A percentile compares a stretch with the other conserved stretches of the same genome.
Conservation (phyloP, 257 asterid genomes). For the Solanum chiquidenum region DNA sequence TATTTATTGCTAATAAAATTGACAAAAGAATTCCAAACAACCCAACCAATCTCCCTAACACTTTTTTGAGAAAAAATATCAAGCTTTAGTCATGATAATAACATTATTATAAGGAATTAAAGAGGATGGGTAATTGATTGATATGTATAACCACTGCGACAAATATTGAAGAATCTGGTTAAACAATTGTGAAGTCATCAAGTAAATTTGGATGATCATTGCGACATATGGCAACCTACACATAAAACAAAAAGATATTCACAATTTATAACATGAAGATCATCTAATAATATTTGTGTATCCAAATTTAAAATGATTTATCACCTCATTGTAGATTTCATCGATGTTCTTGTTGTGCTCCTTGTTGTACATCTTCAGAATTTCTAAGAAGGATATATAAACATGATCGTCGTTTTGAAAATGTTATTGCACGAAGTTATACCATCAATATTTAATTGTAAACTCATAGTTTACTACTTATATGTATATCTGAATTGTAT, state of each 20-base stretch:
- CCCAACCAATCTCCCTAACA: background rate
- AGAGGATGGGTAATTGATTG: too few relatives aligned
- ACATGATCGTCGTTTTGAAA: conserved; percentile 73
- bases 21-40: background rate
- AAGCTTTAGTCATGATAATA: background rate
- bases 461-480: too few relatives aligned
- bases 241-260: background rate
- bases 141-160: too few relatives aligned
- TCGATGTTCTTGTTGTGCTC: conserved; percentile 77
- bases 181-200: too few relatives aligned
- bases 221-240: conserved; percentile 47
- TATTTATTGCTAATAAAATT: background rate
- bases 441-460: background rate
- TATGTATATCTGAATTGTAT: background rate
- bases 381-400: conserved; percentile 78
- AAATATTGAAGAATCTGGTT: too few relatives aligned
- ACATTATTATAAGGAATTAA: background rate
- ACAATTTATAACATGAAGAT: background rate
- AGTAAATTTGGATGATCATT: too few relatives aligned
- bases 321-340: conserved; percentile 82
- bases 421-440: conserved; percentile 47
- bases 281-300: background rate
- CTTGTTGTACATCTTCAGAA: conserved; percentile 84
- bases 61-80: background rate
- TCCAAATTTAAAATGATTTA: background rate